A percentile compares a stretch with the other conserved stretches of the same genome.
Evolutionary conservation across 331 rosid species (phyloP).

Genomic region (Pyracantha coccinea): DNA sequence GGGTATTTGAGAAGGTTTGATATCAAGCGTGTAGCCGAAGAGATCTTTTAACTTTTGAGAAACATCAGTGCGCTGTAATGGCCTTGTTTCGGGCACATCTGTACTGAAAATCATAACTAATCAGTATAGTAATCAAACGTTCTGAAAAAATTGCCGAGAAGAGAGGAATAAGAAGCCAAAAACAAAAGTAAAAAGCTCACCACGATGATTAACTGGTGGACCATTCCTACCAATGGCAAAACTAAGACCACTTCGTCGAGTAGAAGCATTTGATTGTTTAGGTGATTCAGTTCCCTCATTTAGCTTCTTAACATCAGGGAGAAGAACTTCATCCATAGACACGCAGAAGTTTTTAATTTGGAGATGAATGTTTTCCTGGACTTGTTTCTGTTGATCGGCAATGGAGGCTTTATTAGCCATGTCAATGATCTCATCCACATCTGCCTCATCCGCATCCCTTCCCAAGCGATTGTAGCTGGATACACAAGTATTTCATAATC

Average conservation of each 20-base stretch:
- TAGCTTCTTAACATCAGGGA: conserved; percentile 28
- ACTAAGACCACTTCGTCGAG: conserved; percentile 65
- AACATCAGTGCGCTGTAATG: conserved; percentile 41
- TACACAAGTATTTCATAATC: background rate
- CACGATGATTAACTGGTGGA: conserved; percentile 22
- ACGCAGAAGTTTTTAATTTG: conserved; percentile 49
- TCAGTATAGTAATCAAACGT: conserved; percentile 6
- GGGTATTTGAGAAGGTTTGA: conserved; percentile 63
- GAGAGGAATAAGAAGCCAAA: background rate
- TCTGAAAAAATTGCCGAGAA: background rate
- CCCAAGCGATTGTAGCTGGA: conserved; percentile 77
- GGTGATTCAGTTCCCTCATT: conserved; percentile 28
- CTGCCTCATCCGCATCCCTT: conserved; percentile 49
- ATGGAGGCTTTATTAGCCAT: conserved; percentile 61
- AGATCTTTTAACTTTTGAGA: conserved; percentile 57
- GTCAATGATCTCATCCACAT: conserved; percentile 60
- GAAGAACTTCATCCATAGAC: conserved; percentile 71
- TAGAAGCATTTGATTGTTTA: conserved; percentile 22
- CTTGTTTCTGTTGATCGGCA: conserved; percentile 67
- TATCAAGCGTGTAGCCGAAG: conserved; percentile 61
- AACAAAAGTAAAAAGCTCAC: conserved; percentile 21
- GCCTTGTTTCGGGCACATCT: conserved; percentile 63
- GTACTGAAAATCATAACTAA: conserved; percentile 39
- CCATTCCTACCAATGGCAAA: conserved; percentile 56
- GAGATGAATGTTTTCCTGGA: conserved; percentile 74